Evolutionary conservation across 179 eudicot genomes (phyloP), one percentile per base, ranked within the genome.

Genomic region (Spinacia oleracea): DNA sequence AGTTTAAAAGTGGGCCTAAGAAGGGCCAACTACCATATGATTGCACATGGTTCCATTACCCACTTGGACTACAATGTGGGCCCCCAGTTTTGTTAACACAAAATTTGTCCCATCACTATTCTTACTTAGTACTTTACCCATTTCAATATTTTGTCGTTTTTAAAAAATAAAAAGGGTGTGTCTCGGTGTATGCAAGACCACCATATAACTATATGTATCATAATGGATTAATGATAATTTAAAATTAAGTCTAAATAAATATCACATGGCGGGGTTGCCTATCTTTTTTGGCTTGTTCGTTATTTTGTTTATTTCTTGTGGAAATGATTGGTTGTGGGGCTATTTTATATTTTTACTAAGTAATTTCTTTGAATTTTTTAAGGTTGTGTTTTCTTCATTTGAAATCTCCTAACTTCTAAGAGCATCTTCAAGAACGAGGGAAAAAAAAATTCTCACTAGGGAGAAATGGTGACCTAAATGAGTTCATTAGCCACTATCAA

Each of bases 1-100:
- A n/a, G n/a, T n/a, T 31, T 53, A 62, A 72, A 18, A 58, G 81
- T 76, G 86, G 86, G 83, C 84, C 83, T 21, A 74, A 68, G 75
- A 77, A 60, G 89, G 89, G 89, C 88, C 95, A 90, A 88, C 93
- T 85, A 90, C 97, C 93, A 92, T 93, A 93, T 93, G 97, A 86
- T 85, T 84, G 97, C 98, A 93, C 98, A 93, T 93, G 98, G 90
- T 87, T 88, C 83, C 93, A 83, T 83, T 87, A 78, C 90, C 90
- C 88, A 88, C 89, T 87, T 86, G 91, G 74, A 60, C 78, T 69
- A 79, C 43, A 7, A 48, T 48, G 84, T 78, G 85, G 89, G 89
- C 67, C 90, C 80, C 53, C 48, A 56, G 31, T 29, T 46, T 64
- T 60, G 64, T 71, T 78, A 55, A 55, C 81, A 55, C 72, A 35